Evolutionary conservation across 306 rosid species (phyloP), one percentile per base, ranked within the genome.

Genomic region (Casuarina equisetifolia): DNA sequence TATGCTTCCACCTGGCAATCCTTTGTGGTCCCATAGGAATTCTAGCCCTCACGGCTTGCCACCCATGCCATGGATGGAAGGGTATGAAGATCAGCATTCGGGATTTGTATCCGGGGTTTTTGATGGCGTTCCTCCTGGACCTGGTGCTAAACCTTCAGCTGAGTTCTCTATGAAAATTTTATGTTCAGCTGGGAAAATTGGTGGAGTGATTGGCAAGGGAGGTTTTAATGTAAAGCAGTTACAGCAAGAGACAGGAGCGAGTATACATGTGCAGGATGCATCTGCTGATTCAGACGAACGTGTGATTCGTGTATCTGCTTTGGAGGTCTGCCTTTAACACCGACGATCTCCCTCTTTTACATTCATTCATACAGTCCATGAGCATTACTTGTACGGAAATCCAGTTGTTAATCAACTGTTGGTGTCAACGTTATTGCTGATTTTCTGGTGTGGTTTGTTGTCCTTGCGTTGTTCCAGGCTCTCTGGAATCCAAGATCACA

Each of bases 181-280:
- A 68, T 84, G 87, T 45, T 76, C 80, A 20, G 40, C 78, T 77
- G 82, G 72, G 81, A 84, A 77, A 66, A 80, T 84, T 72, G 87
- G 87, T 67, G 82, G 84, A 58, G 82, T 84, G 40, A 84, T 84
- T 76, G 87, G 87, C 66, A 80, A 84, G 80, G 87, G 82, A 15
- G 85, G 85, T 45, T 74, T 63, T 19, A 84, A 76, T 59, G 82
- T 84, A 54, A 84, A 77, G 58, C 82, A 77, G 77, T 72, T 84
- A 62, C 82, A 78, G 75, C 82, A 77, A 77, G 82, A 84, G 40
- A 73, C 85, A 1, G 84, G 82, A 44, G 84, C 84, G 7, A 67
- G 62, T 66, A 79, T 83, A 44, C 74, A 79, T 39, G 86, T 75
- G 44, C 83, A 83, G 77, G 83, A 72, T 72, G 78, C 87, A 52